Evolutionary conservation across 192 early-diverging fungal species (phyloP).

Genomic region (Coemansia sp.): DNA sequence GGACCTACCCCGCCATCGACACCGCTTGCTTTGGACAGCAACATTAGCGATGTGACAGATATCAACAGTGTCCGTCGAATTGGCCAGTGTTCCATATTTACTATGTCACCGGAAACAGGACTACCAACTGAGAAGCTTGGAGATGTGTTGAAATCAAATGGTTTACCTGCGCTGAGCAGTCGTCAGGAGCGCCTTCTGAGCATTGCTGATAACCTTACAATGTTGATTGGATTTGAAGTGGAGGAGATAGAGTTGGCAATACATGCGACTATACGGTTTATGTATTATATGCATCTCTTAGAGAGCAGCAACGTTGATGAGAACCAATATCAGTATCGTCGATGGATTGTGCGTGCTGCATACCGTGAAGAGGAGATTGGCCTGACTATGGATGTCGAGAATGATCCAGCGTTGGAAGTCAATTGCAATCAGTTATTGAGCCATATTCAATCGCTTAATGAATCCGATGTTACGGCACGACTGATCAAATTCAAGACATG

Average conservation of each 20-base stretch:
- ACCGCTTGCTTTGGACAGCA: constrained; percentile 1
- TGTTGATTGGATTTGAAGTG: constrained; percentile 18
- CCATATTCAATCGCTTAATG: constrained; percentile 5
- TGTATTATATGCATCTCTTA: constrained; percentile 33
- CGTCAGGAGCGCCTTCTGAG: constrained; percentile 27
- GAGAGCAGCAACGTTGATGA: constrained; percentile 5
- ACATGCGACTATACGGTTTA: constrained; percentile 32
- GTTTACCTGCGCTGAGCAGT: constrained; percentile 14
- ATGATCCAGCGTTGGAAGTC: constrained; percentile 11
- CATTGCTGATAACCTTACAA: constrained; percentile 12
- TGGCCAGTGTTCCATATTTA: constrained; percentile 35
- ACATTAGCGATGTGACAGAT: background rate
- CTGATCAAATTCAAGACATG: constrained; percentile 5
- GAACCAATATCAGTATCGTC: constrained; percentile 11
- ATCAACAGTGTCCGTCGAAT: background rate
- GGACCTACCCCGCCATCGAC: constrained; percentile 42
- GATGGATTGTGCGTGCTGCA: constrained; percentile 39
- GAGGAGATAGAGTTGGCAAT: constrained; percentile 34
- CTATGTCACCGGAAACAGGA: constrained; percentile 9
- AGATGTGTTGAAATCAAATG: constrained; percentile 9
- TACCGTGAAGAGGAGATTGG: constrained; percentile 43
- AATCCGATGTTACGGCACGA: background rate
- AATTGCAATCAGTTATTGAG: constrained; percentile 7
- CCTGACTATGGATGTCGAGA: constrained; percentile 14
- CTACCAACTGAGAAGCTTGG: constrained; percentile 18